Evolutionary conservation across 257 asterid species (phyloP).

Genomic region (Echium plantagineum): DNA sequence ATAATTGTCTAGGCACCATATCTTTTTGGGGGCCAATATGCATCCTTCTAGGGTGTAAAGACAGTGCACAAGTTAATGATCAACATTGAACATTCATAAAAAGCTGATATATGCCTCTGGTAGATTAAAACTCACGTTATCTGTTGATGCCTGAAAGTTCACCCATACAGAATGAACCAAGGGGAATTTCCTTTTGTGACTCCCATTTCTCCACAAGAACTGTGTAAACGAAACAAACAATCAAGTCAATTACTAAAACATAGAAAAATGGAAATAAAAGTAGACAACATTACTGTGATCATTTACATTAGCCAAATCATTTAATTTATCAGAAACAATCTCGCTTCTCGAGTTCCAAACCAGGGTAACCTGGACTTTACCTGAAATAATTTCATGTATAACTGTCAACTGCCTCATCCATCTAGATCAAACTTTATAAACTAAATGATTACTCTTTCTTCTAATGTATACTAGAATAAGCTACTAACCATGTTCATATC

Average conservation of each 20-base stretch:
- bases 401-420: slow-evolving; percentile 14
- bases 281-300: slow-evolving; percentile 4
- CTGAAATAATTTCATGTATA: slow-evolving; percentile 26
- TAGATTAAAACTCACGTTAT: slow-evolving; percentile 43
- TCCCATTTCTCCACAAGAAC: slow-evolving; percentile 75
- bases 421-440: neutral
- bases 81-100: too few relatives aligned
- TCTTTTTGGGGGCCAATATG: too few relatives aligned
- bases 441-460: neutral
- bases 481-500: slow-evolving; percentile 71
- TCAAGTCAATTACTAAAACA: slow-evolving; percentile 12
- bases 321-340: slow-evolving; percentile 48
- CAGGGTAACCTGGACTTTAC: slow-evolving; percentile 86
- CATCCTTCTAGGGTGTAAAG: too few relatives aligned
- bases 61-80: too few relatives aligned
- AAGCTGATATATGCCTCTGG: too few relatives aligned
- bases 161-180: slow-evolving; percentile 92
- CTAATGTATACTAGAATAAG: neutral
- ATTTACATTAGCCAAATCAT: slow-evolving; percentile 69
- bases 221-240: slow-evolving; percentile 22
- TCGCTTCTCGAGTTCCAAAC: slow-evolving; percentile 92
- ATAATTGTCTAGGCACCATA: too few relatives aligned
- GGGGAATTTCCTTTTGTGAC: slow-evolving; percentile 49
- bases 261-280: slow-evolving; percentile 4
- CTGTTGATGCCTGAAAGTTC: slow-evolving; percentile 74